Evolutionary conservation across 2,329 filamentous ascomycete genomes (phyloP), one percentile per base, ranked within the genome.

Genomic region (Alternaria arborescens): DNA sequence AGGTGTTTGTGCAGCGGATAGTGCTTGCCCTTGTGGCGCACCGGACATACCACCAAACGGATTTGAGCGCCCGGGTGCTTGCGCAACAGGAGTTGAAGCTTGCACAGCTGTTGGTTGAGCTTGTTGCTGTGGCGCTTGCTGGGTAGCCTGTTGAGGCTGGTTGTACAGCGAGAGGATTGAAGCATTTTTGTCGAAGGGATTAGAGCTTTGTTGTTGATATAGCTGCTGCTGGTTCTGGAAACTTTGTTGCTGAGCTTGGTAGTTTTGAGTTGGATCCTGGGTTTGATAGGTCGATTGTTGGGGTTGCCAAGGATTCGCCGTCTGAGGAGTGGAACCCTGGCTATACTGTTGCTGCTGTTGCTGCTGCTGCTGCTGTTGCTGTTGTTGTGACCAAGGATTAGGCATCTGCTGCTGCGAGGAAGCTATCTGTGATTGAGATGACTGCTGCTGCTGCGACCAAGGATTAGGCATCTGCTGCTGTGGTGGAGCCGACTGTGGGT

Each of bases 81-180:
- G 58, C 8, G 48, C 18, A 12, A 28, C 28, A 72, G 71, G 16
- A 43, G 55, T 66, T 52, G 71, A 52, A 54, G 78, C 28, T 46
- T 59, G 44, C 59, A 74, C 55, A 69, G 74, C 46, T 53, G 71
- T 50, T 62, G 73, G 57, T 66, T 48, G 66, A 60, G 58, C 24
- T 47, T 69, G 73, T 48, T 73, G 69, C 63, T 81, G 78, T 74
- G 65, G 20, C 78, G 66, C 30, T 79, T 79, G 73, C 30, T 81
- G 78, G 4, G 84, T 82, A 1, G 83, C 80, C 34, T 84, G 77
- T 51, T 87, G 84, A 8, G 86, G 83, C 40, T 89, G 86, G 72
- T 87, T 88, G 78, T 92, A 94, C 11, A 95, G 79, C 6, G 91
- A 89, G 76, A 94, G 82, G 60, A 95, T 94, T 5, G 89, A 89